Conservation (phyloP, 2,329 filamentous ascomycete genomes). For the Colletotrichum sansevieriae region DNA sequence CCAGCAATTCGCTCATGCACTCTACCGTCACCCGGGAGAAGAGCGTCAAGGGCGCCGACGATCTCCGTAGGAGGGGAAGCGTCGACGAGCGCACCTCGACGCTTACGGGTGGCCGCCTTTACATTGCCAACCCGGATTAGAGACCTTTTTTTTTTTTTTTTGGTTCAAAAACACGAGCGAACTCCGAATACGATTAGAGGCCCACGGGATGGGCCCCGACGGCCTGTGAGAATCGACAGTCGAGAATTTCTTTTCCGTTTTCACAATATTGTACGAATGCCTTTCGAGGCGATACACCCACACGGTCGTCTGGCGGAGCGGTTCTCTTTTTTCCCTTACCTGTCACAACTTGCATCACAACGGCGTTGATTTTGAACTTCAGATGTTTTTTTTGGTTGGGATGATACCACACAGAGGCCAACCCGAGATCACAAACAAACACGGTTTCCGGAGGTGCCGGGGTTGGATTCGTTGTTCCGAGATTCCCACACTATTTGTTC, state of each 20-base stretch:
- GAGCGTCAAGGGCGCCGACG: constrained; percentile 76
- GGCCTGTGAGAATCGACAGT: neutral
- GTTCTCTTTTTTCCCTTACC: neutral
- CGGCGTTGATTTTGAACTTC: constrained; percentile 24
- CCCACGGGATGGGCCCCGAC: constrained; percentile 22
- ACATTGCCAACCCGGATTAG: constrained; percentile 87
- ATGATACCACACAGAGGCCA: constrained; percentile 40
- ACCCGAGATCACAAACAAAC: constrained; percentile 18
- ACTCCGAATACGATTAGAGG: neutral
- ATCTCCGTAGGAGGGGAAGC: constrained; percentile 81
- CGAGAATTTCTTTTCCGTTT: neutral
- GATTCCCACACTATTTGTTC: constrained; percentile 6
- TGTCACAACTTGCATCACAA: constrained; percentile 35
- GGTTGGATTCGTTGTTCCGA: constrained; percentile 18
- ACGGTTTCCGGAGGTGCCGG: constrained; percentile 14
- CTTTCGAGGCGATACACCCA: constrained; percentile 24
- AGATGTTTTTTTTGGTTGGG: constrained; percentile 15
- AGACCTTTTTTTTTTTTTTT: constrained; percentile 40
- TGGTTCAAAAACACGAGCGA: neutral
- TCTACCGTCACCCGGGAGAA: constrained; percentile 72
- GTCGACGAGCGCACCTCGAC: constrained; percentile 87
- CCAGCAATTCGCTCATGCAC: constrained; percentile 70
- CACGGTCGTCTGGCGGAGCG: constrained; percentile 22
- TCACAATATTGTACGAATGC: constrained; percentile 28
- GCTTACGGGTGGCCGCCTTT: constrained; percentile 76